Evolutionary conservation across 495 filamentous ascomycete genomes (phyloP).

Genomic region (Aeminium ludgeri): DNA sequence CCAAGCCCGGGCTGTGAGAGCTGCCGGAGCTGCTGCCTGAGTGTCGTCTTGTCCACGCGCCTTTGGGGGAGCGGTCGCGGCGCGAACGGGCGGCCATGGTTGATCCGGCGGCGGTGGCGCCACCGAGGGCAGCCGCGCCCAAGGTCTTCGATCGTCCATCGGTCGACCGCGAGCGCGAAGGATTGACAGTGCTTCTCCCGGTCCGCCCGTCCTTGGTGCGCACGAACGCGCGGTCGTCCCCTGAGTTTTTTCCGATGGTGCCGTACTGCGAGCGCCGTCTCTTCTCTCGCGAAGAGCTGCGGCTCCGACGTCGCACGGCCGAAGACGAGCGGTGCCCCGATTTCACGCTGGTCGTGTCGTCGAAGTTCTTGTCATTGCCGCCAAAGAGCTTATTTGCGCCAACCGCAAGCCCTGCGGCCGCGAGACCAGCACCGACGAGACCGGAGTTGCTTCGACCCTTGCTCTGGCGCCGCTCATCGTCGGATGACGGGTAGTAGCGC

Average conservation of each 20-base stretch:
- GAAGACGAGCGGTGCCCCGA: slow-evolving; percentile 33
- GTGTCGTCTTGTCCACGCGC: slow-evolving; percentile 5
- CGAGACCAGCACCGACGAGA: slow-evolving; percentile 36
- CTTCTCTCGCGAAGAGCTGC: slow-evolving; percentile 11
- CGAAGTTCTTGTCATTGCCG: slow-evolving; percentile 28
- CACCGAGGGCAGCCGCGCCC: slow-evolving; percentile 25
- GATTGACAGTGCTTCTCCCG: slow-evolving; percentile 8
- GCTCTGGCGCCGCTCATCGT: slow-evolving; percentile 29
- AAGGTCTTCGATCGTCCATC: slow-evolving; percentile 27
- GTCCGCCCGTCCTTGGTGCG: slow-evolving; percentile 11
- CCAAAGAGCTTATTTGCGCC: slow-evolving; percentile 9
- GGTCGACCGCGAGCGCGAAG: slow-evolving; percentile 31
- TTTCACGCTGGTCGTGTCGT: slow-evolving; percentile 42
- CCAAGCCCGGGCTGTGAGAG: slow-evolving; percentile 1
- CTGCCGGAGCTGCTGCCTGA: slow-evolving; percentile 7
- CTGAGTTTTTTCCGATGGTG: background rate
- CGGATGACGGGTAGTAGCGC: slow-evolving; percentile 41
- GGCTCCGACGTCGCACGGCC: slow-evolving; percentile 15
- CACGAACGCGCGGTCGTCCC: slow-evolving; percentile 6
- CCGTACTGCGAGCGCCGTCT: slow-evolving; percentile 3
- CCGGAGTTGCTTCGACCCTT: slow-evolving; percentile 24
- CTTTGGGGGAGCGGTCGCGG: slow-evolving; percentile 1
- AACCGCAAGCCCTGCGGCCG: slow-evolving; percentile 25
- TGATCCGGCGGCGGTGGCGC: slow-evolving; percentile 28
- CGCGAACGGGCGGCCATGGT: slow-evolving; percentile 4